A percentile compares a stretch with the other conserved stretches of the same genome.
phyloP scores from a whole-genome alignment of 495 filamentous ascomycete genomes.

The Chaetomidium leptoderma region DNA sequence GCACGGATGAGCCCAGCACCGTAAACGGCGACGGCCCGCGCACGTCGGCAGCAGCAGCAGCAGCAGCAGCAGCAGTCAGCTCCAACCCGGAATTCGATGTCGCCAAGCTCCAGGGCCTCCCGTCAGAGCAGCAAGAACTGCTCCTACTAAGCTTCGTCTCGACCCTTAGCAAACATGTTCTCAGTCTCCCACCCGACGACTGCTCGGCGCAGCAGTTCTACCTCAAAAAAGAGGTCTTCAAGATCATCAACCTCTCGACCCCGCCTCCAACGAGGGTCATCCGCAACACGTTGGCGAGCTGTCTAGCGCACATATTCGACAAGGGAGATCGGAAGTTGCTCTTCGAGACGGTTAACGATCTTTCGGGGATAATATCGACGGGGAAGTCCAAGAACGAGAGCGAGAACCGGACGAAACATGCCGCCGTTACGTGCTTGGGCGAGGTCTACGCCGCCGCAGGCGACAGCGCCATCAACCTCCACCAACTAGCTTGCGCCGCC shows the following conservation, averaged over 20 bases:
- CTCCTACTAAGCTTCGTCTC: slow-evolving; percentile 87
- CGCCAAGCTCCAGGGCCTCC: slow-evolving; percentile 78
- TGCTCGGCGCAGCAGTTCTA: slow-evolving; percentile 82
- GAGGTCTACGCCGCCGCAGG: slow-evolving; percentile 85
- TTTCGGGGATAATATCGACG: slow-evolving; percentile 67
- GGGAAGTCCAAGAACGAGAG: slow-evolving; percentile 77
- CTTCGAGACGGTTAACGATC: slow-evolving; percentile 89
- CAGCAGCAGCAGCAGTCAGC: slow-evolving; percentile 31
- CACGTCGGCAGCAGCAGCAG: slow-evolving; percentile 23
- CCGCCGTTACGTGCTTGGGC: slow-evolving; percentile 82
- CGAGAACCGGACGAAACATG: slow-evolving; percentile 64
- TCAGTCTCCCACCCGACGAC: slow-evolving; percentile 65
- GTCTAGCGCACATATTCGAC: slow-evolving; percentile 75
- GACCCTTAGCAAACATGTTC: slow-evolving; percentile 75
- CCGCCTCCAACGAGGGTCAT: slow-evolving; percentile 85
- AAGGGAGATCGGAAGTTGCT: slow-evolving; percentile 88
- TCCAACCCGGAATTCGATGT: slow-evolving; percentile 71
- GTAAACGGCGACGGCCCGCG: slow-evolving; percentile 25
- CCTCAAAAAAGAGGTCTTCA: slow-evolving; percentile 84
- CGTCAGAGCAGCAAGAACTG: slow-evolving; percentile 92
- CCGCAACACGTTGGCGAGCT: slow-evolving; percentile 79
- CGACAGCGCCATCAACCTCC: slow-evolving; percentile 85
- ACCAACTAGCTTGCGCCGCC: slow-evolving; percentile 64
- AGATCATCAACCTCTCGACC: slow-evolving; percentile 79
- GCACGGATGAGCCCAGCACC: slow-evolving; percentile 24